Evolutionary conservation across 2,329 filamentous ascomycete species (phyloP).

Genomic region (Fusarium austroafricanum): DNA sequence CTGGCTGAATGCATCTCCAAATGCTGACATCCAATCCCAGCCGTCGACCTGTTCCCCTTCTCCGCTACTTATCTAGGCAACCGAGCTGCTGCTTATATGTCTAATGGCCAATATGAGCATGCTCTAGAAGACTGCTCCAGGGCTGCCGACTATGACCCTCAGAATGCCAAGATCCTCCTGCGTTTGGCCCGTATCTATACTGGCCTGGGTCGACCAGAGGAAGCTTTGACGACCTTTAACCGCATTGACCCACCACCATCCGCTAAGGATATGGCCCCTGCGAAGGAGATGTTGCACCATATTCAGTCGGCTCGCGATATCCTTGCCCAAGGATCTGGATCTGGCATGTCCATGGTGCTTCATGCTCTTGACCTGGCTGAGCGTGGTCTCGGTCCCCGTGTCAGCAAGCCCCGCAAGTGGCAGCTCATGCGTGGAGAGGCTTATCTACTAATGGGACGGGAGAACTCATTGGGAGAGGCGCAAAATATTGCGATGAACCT

Average conservation of each 20-base stretch:
- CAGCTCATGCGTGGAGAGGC: slow-evolving; percentile 91
- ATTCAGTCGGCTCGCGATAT: slow-evolving; percentile 83
- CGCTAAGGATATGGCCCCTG: slow-evolving; percentile 85
- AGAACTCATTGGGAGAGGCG: slow-evolving; percentile 89
- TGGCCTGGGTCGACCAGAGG: slow-evolving; percentile 84
- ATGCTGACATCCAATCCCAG: slow-evolving; percentile 59
- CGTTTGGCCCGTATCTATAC: slow-evolving; percentile 92
- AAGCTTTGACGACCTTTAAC: slow-evolving; percentile 84
- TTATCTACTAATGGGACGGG: slow-evolving; percentile 90
- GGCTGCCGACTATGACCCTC: slow-evolving; percentile 84
- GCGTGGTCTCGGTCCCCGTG: slow-evolving; percentile 78
- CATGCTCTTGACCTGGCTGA: slow-evolving; percentile 93
- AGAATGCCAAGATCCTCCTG: slow-evolving; percentile 88
- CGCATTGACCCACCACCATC: slow-evolving; percentile 84
- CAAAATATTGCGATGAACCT: slow-evolving; percentile 92
- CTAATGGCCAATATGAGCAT: slow-evolving; percentile 79
- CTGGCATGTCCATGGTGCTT: slow-evolving; percentile 88
- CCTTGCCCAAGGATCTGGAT: slow-evolving; percentile 77
- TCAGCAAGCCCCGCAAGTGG: slow-evolving; percentile 90
- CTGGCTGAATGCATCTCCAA: slow-evolving; percentile 8
- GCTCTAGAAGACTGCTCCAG: slow-evolving; percentile 89
- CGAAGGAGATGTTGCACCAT: slow-evolving; percentile 86
- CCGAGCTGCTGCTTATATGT: slow-evolving; percentile 93
- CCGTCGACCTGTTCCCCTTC: slow-evolving; percentile 86
- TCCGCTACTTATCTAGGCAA: slow-evolving; percentile 94